Base-by-base conservation (phyloP, 306 rosid species). In the Cicer chorassanicum region DNA sequence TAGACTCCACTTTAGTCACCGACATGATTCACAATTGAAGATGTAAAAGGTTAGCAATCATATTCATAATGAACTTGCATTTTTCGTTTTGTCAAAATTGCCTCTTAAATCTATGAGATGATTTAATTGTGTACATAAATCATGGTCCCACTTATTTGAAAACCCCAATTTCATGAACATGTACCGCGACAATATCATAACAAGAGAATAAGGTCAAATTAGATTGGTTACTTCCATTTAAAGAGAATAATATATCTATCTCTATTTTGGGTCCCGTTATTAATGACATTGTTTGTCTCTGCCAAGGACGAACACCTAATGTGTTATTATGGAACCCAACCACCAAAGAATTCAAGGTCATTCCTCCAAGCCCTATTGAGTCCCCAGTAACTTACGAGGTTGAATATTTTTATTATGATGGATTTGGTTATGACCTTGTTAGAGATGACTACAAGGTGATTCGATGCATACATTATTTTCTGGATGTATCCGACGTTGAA, bases 391-490 rank as follows among this genome's bases (percentile, higher is more conserved):
- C 21, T 15, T 15, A 51, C 7, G 57, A 51, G 57, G 5, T 6
- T 1, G 24, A 1, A 16, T 7, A 1, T 14, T 51, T 14, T 51
- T 0, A 14, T 0, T 0, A 4, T 51, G 9, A 51, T 51, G 57
- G 57, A 51, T 51, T 51, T 51, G 57, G 57, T 51, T 15, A 51
- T 51, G 57, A 51, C 57, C 24, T 14, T 51, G 57, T 51, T 8
- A 51, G 4, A 5, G 19, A 7, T 14, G 57, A 51, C 57, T 51
- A 51, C 24, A 51, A 51, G 24, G 57, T 51, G 4, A 51, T 51
- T 51, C 57, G 57, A 16, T 16, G 18, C 18, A 16, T 16, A 16
- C 18, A 16, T 16, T 16, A 16, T 16, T 16, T 16, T 16, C 18
- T 16, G 18, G 18, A 16, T 16, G 18, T 16, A 16, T 16, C 18